These are phyloP conservation scores for Colletotrichum siamense DNA, from an alignment of 2,329 filamentous ascomycete genomes.

Conservation along the genomic window DNA sequence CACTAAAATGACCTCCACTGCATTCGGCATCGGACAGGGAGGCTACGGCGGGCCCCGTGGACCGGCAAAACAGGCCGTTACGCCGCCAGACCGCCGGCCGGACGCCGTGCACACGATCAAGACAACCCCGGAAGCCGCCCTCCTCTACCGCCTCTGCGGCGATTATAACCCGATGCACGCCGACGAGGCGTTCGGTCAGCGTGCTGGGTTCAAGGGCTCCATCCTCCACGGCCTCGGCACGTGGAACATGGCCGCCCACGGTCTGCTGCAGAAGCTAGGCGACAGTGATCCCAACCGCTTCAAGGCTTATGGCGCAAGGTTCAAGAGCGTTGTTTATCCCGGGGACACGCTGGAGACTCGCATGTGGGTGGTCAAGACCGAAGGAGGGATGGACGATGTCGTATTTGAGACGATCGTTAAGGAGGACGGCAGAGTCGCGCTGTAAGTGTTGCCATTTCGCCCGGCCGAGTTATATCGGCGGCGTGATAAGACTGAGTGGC, in stretches of 20 bases:
- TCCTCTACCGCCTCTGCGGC: constrained; percentile 50
- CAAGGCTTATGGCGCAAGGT: constrained; percentile 48
- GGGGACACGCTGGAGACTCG: constrained; percentile 48
- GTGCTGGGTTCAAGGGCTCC: constrained; percentile 48
- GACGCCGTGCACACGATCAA: constrained; percentile 41
- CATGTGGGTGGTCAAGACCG: constrained; percentile 43
- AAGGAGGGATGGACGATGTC: constrained; percentile 36
- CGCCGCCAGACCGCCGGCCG: constrained; percentile 37
- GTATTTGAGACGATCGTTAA: constrained; percentile 46
- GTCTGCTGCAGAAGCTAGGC: constrained; percentile 44
- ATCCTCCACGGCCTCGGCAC: constrained; percentile 53
- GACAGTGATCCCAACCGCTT: constrained; percentile 43
- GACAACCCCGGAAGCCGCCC: constrained; percentile 42
- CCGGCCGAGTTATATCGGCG: not conserved
- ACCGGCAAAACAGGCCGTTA: constrained; percentile 34
- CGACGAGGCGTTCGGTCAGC: constrained; percentile 44
- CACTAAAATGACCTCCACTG: constrained; percentile 40
- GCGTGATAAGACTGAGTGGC: constrained; percentile 23
- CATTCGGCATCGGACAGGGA: constrained; percentile 51
- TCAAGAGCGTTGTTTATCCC: constrained; percentile 52
- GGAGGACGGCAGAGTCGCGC: constrained; percentile 40
- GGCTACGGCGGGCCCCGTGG: constrained; percentile 49
- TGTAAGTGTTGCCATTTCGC: constrained; percentile 25
- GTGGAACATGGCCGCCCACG: constrained; percentile 52
- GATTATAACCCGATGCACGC: constrained; percentile 55